These are phyloP conservation scores for Vinca minor DNA, from an alignment of 257 asterid species.

Conservation along the genomic window DNA sequence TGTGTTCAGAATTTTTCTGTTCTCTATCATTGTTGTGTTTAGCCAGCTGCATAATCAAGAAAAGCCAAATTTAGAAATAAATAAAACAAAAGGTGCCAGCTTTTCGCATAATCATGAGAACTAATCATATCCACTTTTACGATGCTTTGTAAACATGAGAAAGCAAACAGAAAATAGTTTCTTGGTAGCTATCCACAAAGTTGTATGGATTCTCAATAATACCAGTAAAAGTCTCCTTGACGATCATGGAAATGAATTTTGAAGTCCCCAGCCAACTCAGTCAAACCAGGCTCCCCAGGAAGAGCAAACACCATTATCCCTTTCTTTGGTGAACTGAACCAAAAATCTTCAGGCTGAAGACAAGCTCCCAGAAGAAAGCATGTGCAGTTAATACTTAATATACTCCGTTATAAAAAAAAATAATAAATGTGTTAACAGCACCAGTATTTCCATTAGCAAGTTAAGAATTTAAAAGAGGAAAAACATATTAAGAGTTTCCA, in stretches of 20 bases:
- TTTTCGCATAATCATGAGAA: neutral
- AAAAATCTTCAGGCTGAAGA: conserved; percentile 95
- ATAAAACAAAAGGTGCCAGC: neutral
- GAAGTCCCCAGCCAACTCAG: conserved; percentile 89
- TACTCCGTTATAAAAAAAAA: neutral
- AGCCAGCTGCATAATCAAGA: conserved; percentile 61
- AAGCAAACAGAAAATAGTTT: neutral
- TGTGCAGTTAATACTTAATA: neutral
- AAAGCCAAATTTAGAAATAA: neutral
- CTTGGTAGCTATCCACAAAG: neutral
- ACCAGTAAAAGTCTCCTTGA: conserved; percentile 99
- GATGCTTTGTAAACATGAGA: neutral
- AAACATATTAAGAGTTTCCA: neutral
- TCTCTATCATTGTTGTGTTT: conserved; percentile 94
- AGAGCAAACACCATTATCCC: conserved; percentile 97
- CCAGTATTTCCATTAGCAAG: neutral
- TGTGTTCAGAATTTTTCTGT: conserved; percentile 62
- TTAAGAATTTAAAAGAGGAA: too few relatives aligned
- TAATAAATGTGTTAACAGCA: neutral
- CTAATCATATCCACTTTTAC: neutral
- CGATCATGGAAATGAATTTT: conserved; percentile 94
- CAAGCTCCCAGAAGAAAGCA: too few relatives aligned
- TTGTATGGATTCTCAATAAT: conserved; percentile 8
- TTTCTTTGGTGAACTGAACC: conserved; percentile 94
- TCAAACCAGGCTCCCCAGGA: conserved; percentile 97